phyloP scores from a whole-genome alignment of 2,329 filamentous ascomycete genomes.

The Magnaporthales sp. region DNA sequence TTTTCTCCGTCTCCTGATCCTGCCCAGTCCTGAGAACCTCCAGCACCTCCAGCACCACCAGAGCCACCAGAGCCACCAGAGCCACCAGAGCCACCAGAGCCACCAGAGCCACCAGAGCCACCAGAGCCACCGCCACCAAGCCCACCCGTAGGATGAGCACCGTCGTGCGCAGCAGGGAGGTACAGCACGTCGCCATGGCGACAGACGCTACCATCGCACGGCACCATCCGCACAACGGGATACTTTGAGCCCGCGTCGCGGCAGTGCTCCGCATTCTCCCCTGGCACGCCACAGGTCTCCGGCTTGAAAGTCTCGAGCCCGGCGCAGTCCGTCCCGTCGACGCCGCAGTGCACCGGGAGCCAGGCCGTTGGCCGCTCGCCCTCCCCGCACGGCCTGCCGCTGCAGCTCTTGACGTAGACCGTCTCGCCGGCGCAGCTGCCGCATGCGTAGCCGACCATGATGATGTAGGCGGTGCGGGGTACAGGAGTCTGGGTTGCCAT shows the following conservation, averaged over 20 bases:
- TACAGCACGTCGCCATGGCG: background rate
- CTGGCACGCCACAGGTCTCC: background rate
- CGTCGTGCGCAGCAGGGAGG: background rate
- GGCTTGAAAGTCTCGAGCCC: background rate
- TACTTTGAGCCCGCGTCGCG: background rate
- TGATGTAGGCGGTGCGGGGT: background rate
- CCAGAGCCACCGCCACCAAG: background rate
- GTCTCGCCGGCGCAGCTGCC: background rate
- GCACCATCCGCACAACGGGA: background rate
- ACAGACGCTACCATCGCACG: background rate
- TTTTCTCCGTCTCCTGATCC: background rate
- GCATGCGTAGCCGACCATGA: background rate
- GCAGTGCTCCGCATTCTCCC: background rate
- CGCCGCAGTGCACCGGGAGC: background rate
- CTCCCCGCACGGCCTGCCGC: background rate
- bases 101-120: background rate
- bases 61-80: background rate
- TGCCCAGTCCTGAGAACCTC: background rate
- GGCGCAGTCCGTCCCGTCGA: background rate
- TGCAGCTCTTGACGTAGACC: background rate
- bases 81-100: background rate
- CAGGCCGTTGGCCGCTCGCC: background rate
- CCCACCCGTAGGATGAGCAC: background rate
- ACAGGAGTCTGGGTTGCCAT: background rate
- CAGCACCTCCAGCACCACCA: background rate